phyloP scores from a whole-genome alignment of 2,329 filamentous ascomycete genomes.

The Ophiostoma quercus region DNA sequence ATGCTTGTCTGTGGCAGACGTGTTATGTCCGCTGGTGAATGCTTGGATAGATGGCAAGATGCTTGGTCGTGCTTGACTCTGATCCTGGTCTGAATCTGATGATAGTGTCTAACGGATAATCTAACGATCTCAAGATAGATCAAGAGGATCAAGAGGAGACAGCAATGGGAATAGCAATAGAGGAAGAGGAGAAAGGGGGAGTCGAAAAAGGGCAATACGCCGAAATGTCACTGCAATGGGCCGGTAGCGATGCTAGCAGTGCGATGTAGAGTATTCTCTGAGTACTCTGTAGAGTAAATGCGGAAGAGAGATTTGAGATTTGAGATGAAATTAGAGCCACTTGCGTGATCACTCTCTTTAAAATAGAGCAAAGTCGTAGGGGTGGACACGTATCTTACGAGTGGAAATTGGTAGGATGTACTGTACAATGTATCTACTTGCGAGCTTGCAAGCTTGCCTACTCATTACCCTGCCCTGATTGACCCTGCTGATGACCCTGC shows the following conservation, averaged over 20 bases:
- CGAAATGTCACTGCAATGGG: constrained; percentile 9
- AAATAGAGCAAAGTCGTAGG: background rate
- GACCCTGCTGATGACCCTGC: too few relatives aligned
- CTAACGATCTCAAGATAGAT: background rate
- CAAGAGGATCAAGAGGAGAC: background rate
- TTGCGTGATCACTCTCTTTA: background rate
- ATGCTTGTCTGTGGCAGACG: background rate
- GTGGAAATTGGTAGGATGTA: constrained; percentile 25
- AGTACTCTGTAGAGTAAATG: too few relatives aligned
- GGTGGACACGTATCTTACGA: constrained; percentile 7
- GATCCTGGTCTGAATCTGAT: background rate
- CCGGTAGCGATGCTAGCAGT: background rate
- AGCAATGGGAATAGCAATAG: too few relatives aligned
- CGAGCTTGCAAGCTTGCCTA: too few relatives aligned
- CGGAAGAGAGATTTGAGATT: too few relatives aligned
- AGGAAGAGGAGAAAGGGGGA: background rate
- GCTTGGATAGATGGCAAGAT: background rate
- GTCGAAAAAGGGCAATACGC: constrained; percentile 12
- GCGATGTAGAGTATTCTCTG: too few relatives aligned
- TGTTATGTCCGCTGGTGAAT: background rate
- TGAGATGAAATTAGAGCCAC: background rate
- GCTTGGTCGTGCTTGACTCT: background rate
- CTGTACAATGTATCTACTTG: too few relatives aligned
- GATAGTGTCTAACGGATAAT: too few relatives aligned
- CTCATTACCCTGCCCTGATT: background rate